Conservation (phyloP, 2,329 filamentous ascomycete species). For the Fusarium redolens region DNA sequence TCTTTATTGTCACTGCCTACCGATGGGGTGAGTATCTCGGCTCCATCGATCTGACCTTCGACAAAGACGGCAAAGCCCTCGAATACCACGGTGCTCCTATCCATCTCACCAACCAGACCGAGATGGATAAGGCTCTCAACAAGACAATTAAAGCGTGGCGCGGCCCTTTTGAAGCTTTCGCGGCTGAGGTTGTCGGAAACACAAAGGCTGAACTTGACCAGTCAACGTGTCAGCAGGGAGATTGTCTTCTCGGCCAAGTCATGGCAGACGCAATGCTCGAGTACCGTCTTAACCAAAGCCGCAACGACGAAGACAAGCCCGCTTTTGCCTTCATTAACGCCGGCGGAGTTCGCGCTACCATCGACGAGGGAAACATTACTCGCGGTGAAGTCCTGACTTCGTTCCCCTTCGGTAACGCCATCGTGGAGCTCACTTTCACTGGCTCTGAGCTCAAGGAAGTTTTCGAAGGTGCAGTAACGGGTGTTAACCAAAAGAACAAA, state of each 20-base stretch:
- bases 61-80: slow-evolving; percentile 68
- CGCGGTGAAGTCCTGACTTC: slow-evolving; percentile 72
- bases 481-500: slow-evolving; percentile 65
- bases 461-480: slow-evolving; percentile 68
- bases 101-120: slow-evolving; percentile 70
- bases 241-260: slow-evolving; percentile 69
- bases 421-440: slow-evolving; percentile 66
- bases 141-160: slow-evolving; percentile 69
- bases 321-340: slow-evolving; percentile 72
- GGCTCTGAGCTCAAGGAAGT: slow-evolving; percentile 67
- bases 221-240: slow-evolving; percentile 65
- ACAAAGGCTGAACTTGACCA: slow-evolving; percentile 69
- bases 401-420: slow-evolving; percentile 74
- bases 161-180: slow-evolving; percentile 69
- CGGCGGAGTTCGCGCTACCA: slow-evolving; percentile 72
- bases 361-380: slow-evolving; percentile 70
- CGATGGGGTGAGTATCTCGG: slow-evolving; percentile 77
- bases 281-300: slow-evolving; percentile 64
- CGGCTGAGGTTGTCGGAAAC: slow-evolving; percentile 66
- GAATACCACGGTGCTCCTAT: slow-evolving; percentile 73
- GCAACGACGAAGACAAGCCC: slow-evolving; percentile 49
- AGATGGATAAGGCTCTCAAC: slow-evolving; percentile 67
- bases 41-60: slow-evolving; percentile 74
- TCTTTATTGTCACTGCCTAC: slow-evolving; percentile 75
- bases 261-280: slow-evolving; percentile 70